These are phyloP conservation scores for Pistacia integerrima DNA, from an alignment of 345 rosid species.

Conservation along the genomic window DNA sequence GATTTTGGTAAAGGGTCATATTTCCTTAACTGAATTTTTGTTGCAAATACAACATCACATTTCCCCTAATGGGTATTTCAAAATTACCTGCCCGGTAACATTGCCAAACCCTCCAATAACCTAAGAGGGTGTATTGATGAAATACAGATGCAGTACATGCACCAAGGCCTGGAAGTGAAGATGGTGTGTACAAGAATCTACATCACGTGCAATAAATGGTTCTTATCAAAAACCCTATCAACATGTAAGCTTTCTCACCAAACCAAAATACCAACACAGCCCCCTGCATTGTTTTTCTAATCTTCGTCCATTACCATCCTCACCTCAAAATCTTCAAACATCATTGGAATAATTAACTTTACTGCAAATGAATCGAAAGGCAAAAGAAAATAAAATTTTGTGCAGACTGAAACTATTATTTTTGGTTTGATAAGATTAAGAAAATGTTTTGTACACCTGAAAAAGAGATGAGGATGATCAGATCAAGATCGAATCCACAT, in stretches of 20 bases:
- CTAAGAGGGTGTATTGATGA: too few species aligned
- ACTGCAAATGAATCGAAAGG: not conserved
- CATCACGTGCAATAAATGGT: slow-evolving; percentile 32
- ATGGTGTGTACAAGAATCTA: slow-evolving; percentile 14
- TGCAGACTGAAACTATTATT: not conserved
- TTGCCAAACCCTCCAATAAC: too few species aligned
- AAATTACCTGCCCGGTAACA: too few species aligned
- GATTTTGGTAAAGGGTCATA: too few species aligned
- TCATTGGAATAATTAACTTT: not conserved
- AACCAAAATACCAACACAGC: not conserved
- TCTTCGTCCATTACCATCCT: not conserved
- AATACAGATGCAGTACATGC: too few species aligned
- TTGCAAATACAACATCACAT: too few species aligned
- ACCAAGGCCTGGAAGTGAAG: not conserved
- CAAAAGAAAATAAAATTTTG: not conserved
- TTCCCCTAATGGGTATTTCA: too few species aligned
- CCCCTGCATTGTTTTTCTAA: not conserved
- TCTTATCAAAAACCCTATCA: slow-evolving; percentile 26
- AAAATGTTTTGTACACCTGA: slow-evolving; percentile 24
- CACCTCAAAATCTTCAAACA: not conserved
- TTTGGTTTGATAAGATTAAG: slow-evolving; percentile 1
- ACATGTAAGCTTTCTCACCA: slow-evolving; percentile 10
- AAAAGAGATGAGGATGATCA: slow-evolving; percentile 6
- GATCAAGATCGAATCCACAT: slow-evolving; percentile 24
- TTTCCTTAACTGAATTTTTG: too few species aligned